Percentiles rank a stretch among this genome's conserved stretches.
phyloP scores from a whole-genome alignment of 2,329 filamentous ascomycete genomes.

The Seiridium unicorne region DNA sequence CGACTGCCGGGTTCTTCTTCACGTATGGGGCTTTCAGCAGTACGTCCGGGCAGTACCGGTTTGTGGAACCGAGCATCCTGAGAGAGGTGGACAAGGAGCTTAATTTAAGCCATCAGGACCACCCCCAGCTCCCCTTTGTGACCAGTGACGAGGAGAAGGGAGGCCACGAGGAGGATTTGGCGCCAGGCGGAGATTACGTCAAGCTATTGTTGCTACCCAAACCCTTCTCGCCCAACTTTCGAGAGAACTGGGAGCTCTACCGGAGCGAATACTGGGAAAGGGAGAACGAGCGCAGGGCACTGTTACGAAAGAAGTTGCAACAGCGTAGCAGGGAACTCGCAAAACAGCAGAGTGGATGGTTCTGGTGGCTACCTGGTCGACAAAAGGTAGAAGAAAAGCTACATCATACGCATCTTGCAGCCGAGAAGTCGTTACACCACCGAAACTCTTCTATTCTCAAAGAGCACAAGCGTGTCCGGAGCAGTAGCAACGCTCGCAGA shows the following conservation, averaged over 20 bases:
- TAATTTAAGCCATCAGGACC: constrained; percentile 41
- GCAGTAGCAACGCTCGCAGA: constrained; percentile 47
- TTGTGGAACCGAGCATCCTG: constrained; percentile 65
- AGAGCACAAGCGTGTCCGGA: constrained; percentile 48
- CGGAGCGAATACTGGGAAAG: constrained; percentile 94
- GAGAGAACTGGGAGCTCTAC: constrained; percentile 96
- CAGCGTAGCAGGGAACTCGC: constrained; percentile 67
- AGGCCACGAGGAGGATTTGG: constrained; percentile 85
- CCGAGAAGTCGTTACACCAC: constrained; percentile 37
- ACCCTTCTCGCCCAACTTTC: constrained; percentile 89
- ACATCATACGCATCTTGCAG: constrained; percentile 15
- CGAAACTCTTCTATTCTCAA: constrained; percentile 42
- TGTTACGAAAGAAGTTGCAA: constrained; percentile 69
- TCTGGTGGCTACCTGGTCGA: constrained; percentile 84
- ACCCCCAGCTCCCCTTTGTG: constrained; percentile 37
- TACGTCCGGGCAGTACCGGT: constrained; percentile 69
- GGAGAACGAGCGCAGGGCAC: constrained; percentile 84
- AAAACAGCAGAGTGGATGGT: constrained; percentile 67
- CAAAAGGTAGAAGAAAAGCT: constrained; percentile 33
- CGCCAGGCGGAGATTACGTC: constrained; percentile 86
- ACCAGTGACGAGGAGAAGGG: constrained; percentile 57
- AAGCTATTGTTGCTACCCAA: constrained; percentile 90
- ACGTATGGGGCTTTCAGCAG: constrained; percentile 73
- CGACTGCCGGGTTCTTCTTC: constrained; percentile 72
- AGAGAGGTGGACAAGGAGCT: constrained; percentile 60